phyloP scores from a whole-genome alignment of 257 asterid species.

The Parsonsia alboflavescens region DNA sequence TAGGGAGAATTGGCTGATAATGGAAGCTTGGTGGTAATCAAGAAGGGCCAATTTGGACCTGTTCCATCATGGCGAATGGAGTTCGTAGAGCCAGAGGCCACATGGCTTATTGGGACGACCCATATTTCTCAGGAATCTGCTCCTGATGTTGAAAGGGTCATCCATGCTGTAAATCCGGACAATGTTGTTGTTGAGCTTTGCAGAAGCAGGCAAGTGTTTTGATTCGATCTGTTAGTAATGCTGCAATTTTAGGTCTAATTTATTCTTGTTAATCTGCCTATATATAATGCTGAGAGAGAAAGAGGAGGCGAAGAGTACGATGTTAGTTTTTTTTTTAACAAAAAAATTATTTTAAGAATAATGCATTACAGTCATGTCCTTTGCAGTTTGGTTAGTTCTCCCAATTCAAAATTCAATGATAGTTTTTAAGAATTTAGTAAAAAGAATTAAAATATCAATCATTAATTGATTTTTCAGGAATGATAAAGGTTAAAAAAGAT shows the following conservation, averaged over 20 bases:
- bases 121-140: conserved; percentile 64
- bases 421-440: no score
- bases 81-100: conserved; percentile 78
- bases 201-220: conserved; percentile 76
- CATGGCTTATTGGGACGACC: conserved; percentile 74
- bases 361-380: no score
- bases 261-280: background rate
- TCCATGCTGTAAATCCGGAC: conserved; percentile 60
- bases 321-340: no score
- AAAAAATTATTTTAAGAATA: no score
- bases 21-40: conserved; percentile 61
- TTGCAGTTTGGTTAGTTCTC: no score
- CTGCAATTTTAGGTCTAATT: background rate
- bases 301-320: no score
- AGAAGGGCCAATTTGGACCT: conserved; percentile 62
- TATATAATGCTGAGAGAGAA: background rate
- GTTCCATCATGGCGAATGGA: conserved; percentile 80
- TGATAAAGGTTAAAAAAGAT: no score
- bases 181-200: conserved; percentile 94
- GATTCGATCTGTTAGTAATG: background rate
- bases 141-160: conserved; percentile 65
- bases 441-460: no score
- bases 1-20: conserved; percentile 58
- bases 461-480: no score
- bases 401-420: no score